These are phyloP conservation scores for Linum lewisii DNA, from an alignment of 345 rosid genomes.

Conservation along the genomic window DNA sequence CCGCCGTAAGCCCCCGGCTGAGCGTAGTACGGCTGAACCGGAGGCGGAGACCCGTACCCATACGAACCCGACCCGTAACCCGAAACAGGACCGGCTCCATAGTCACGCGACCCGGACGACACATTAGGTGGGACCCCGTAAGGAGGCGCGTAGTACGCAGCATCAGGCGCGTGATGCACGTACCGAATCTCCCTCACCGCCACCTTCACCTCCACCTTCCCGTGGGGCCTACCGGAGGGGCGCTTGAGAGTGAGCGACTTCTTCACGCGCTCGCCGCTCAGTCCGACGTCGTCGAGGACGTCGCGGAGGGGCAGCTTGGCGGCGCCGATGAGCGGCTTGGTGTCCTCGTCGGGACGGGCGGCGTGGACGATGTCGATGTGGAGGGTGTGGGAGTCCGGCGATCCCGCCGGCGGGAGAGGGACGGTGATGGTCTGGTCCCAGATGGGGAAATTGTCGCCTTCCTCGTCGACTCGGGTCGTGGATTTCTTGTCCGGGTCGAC, in stretches of 20 bases:
- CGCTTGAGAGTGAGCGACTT: conserved; percentile 57
- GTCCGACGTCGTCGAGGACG: conserved; percentile 48
- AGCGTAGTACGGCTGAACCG: conserved; percentile 22
- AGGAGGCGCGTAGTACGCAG: conserved; percentile 24
- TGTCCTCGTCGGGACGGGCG: conserved; percentile 42
- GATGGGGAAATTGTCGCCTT: conserved; percentile 2
- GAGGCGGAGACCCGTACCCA: conserved; percentile 23
- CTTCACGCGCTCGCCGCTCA: conserved; percentile 22
- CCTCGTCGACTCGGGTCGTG: conserved; percentile 31
- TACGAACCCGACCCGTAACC: conserved; percentile 20
- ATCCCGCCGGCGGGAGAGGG: conserved; percentile 13
- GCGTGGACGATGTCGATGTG: conserved; percentile 65
- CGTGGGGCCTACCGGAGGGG: conserved; percentile 87
- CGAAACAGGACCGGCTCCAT: conserved; percentile 15
- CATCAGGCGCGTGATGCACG: conserved; percentile 26
- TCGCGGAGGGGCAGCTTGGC: conserved; percentile 50
- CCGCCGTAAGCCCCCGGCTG: conserved; percentile 11
- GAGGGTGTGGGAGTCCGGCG: conserved; percentile 34
- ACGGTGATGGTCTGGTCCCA: conserved; percentile 3
- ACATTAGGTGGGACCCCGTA: conserved; percentile 30
- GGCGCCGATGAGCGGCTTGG: conserved; percentile 76
- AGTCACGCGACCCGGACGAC: conserved; percentile 13
- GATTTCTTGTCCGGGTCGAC: conserved; percentile 35
- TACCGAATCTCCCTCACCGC: conserved; percentile 27
- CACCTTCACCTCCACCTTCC: conserved; percentile 55